Evolutionary conservation across 345 rosid species (phyloP).

Genomic region (Corchorus capsularis): DNA sequence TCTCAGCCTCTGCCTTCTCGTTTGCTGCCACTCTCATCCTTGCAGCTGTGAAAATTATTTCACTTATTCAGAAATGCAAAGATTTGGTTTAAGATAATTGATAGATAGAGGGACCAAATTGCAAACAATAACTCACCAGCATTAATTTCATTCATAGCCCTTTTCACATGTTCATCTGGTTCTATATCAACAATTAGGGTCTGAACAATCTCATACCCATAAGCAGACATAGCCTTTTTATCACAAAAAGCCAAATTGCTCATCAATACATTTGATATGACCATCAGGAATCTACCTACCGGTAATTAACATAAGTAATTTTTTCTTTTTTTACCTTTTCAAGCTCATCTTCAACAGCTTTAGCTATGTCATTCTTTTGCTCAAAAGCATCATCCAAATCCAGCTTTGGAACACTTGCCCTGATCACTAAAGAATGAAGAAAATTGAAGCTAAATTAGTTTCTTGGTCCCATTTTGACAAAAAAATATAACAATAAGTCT

Average conservation of each 20-base stretch:
- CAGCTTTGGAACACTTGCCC: slow-evolving; percentile 55
- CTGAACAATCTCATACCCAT: slow-evolving; percentile 78
- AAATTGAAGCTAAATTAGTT: background rate
- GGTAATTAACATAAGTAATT: background rate
- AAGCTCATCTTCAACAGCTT: slow-evolving; percentile 55
- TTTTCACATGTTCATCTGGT: slow-evolving; percentile 74
- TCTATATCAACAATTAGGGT: slow-evolving; percentile 79
- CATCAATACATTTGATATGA: too few species aligned
- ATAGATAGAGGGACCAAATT: background rate
- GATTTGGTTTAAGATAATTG: background rate
- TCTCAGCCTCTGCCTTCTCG: slow-evolving; percentile 61
- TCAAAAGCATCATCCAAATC: slow-evolving; percentile 53
- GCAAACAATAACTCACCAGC: slow-evolving; percentile 41
- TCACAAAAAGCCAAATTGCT: background rate
- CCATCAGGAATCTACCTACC: background rate
- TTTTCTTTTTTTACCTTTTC: slow-evolving; percentile 36
- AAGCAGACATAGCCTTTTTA: slow-evolving; percentile 71
- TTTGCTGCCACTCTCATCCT: slow-evolving; percentile 55
- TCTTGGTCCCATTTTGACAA: background rate
- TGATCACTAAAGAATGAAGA: slow-evolving; percentile 25
- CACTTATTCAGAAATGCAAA: background rate
- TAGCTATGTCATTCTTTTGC: slow-evolving; percentile 56
- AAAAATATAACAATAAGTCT: background rate
- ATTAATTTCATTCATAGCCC: slow-evolving; percentile 80
- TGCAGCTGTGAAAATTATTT: slow-evolving; percentile 33